These are phyloP conservation scores for Trapa incisa DNA, from an alignment of 345 rosid species.

Conservation along the genomic window DNA sequence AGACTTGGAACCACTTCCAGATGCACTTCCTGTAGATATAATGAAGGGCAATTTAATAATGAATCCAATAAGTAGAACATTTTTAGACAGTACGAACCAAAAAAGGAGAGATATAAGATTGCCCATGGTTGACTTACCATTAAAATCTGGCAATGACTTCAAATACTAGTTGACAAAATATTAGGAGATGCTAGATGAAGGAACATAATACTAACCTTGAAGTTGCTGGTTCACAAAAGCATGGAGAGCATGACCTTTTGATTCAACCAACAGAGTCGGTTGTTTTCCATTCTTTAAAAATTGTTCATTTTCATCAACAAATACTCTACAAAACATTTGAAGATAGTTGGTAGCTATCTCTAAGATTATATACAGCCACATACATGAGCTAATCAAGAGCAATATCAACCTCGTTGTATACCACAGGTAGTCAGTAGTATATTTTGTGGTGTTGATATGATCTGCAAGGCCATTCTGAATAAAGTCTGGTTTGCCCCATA, in stretches of 20 bases:
- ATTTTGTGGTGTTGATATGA: constrained; percentile 74
- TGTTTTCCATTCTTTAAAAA: constrained; percentile 43
- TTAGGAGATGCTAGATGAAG: neutral
- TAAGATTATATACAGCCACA: neutral
- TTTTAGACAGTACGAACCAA: neutral
- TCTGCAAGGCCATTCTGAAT: constrained; percentile 50
- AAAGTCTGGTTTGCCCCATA: constrained; percentile 68
- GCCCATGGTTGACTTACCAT: neutral
- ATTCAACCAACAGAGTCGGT: constrained; percentile 62
- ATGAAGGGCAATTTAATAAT: neutral
- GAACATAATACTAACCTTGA: constrained; percentile 30
- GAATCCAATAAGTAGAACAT: neutral
- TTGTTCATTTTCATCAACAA: constrained; percentile 39
- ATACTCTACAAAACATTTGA: constrained; percentile 30
- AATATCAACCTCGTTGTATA: constrained; percentile 72
- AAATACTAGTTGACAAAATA: neutral
- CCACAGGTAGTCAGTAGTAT: constrained; percentile 93
- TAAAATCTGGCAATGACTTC: neutral
- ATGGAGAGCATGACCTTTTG: constrained; percentile 88
- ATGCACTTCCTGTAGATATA: constrained; percentile 43
- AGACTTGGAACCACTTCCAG: constrained; percentile 61
- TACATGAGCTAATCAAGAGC: neutral
- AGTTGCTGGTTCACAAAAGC: constrained; percentile 64
- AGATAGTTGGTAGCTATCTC: neutral
- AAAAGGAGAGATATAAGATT: neutral